Evolutionary conservation across 75 land plant genomes (phyloP).

Genomic region (Cunninghamia lanceolata): DNA sequence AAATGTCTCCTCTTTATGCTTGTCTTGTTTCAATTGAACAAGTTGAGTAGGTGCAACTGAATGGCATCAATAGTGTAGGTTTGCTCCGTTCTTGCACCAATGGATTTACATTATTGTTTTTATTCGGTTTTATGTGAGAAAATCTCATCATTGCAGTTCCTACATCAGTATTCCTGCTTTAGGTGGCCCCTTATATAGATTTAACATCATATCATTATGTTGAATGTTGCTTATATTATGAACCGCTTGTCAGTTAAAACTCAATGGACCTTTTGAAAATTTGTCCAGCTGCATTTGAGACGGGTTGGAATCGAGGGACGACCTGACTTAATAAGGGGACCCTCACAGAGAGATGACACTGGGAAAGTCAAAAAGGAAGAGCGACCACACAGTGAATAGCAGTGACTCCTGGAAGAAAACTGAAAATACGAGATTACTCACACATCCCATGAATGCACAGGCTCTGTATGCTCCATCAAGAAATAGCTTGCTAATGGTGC

Average conservation of each 20-base stretch:
- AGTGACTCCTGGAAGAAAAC: neutral
- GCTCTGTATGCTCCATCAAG: neutral
- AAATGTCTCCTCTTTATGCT: no score
- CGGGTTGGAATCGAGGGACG: constrained; percentile 80
- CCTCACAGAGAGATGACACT: constrained; percentile 24
- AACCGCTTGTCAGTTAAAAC: neutral
- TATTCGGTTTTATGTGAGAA: no score
- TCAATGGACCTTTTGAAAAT: neutral
- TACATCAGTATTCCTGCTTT: no score
- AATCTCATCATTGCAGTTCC: no score
- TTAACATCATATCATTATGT: no score
- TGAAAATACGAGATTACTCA: neutral
- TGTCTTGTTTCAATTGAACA: no score
- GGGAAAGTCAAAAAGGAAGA: neutral
- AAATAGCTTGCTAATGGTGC: neutral
- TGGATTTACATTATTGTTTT: no score
- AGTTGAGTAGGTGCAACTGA: no score
- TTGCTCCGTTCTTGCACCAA: no score
- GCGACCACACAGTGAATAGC: neutral
- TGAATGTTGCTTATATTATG: neutral
- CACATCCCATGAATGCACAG: neutral
- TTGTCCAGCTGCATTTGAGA: constrained; percentile 70
- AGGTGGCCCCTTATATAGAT: no score
- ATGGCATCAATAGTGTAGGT: no score
- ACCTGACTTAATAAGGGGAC: constrained; percentile 25